A percentile compares a stretch with the other conserved stretches of the same genome.
These are phyloP conservation scores for Tetrahymena malaccensis DNA, from an alignment of 73 alveolate genomes.

Conservation along the genomic window DNA sequence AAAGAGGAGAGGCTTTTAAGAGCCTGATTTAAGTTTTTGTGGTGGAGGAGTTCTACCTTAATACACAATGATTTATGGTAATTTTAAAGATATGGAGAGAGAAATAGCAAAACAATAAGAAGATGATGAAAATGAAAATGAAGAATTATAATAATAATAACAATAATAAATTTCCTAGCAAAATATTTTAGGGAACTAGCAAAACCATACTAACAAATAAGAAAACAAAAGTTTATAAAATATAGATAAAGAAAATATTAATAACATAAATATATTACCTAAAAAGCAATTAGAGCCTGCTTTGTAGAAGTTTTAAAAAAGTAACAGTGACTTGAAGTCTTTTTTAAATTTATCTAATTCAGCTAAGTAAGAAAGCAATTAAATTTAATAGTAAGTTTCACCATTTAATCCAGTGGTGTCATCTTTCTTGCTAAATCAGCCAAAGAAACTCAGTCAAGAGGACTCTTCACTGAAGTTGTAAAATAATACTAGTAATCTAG, in stretches of 20 bases:
- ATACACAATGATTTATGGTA: not conserved
- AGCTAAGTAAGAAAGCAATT: not conserved
- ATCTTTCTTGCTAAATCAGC: not conserved
- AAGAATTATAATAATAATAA: too few relatives aligned
- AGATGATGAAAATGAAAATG: not conserved
- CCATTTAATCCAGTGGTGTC: not conserved
- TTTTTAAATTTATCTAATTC: not conserved
- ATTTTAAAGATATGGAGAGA: not conserved
- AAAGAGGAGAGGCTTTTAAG: not conserved
- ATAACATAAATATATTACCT: not conserved
- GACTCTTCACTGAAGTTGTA: not conserved
- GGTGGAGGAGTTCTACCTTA: not conserved
- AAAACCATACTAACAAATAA: not conserved
- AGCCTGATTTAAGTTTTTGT: not conserved
- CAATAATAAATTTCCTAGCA: not conserved
- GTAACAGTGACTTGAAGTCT: not conserved
- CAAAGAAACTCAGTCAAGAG: not conserved
- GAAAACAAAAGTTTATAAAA: not conserved
- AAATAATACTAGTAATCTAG: not conserved
- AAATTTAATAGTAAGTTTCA: not conserved
- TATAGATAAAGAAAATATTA: not conserved
- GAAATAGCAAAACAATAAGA: not conserved
- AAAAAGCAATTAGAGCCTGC: not conserved
- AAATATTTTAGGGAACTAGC: too few relatives aligned
- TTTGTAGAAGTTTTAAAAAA: not conserved